Conservation (phyloP, 768 basidiomycete genomes). For the Hygrophoropsis aurantiaca region DNA sequence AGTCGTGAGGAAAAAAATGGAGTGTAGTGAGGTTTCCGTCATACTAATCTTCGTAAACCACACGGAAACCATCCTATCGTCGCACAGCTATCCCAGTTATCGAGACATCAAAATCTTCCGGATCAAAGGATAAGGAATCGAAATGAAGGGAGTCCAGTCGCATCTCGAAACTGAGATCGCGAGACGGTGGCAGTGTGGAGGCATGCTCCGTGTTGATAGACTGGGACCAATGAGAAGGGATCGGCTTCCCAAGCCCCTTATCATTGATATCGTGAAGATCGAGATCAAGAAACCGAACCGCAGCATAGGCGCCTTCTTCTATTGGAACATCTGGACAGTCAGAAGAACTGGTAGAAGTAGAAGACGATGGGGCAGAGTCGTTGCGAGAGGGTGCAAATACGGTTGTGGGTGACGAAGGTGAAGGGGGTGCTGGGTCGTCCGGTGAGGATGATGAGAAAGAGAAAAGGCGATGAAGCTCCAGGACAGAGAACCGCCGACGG, state of each 20-base stretch:
- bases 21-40: too few relatives aligned
- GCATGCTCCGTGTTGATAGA: slow-evolving; percentile 1
- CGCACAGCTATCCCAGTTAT: slow-evolving; percentile 13
- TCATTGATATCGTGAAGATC: slow-evolving; percentile 7
- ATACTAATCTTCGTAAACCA: too few relatives aligned
- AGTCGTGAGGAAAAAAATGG: too few relatives aligned
- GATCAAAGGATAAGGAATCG: slow-evolving; percentile 68
- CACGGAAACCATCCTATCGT: too few relatives aligned
- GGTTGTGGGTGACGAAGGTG: slow-evolving; percentile 3
- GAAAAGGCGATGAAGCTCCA: slow-evolving; percentile 35
- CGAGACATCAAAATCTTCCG: slow-evolving; percentile 46
- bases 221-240: slow-evolving; percentile 5
- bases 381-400: slow-evolving; percentile 1
- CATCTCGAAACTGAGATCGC: slow-evolving; percentile 60
- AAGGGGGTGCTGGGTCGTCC: slow-evolving; percentile 8
- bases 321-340: slow-evolving; percentile 15
- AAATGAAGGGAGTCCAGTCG: slow-evolving; percentile 72
- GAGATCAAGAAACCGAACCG: slow-evolving; percentile 17
- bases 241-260: slow-evolving; percentile 15
- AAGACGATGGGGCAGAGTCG: slow-evolving; percentile 5
- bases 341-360: slow-evolving; percentile 14
- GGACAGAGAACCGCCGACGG: slow-evolving; percentile 34
- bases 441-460: slow-evolving; percentile 24
- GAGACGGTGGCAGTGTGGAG: slow-evolving; percentile 9
- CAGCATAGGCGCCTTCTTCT: slow-evolving; percentile 14